These are phyloP conservation scores for Rhododendron simsii DNA, from an alignment of 148 eudicot genomes.

Conservation along the genomic window DNA sequence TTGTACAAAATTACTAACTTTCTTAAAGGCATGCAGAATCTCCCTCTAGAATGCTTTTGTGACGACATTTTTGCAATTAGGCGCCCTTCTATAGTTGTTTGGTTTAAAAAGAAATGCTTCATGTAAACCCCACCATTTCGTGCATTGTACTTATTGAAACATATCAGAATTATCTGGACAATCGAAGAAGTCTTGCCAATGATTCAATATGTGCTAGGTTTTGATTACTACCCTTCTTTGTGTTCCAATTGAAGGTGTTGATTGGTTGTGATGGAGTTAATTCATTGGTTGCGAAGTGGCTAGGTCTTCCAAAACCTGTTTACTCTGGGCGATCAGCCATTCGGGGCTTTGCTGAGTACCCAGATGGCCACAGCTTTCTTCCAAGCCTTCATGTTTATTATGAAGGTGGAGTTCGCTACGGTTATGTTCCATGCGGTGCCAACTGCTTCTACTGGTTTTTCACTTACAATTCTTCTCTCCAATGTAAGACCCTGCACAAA, in stretches of 20 bases:
- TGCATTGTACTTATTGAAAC: background rate
- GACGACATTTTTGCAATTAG: background rate
- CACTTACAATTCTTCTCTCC: slow-evolving; percentile 24
- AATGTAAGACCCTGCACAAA: slow-evolving; percentile 19
- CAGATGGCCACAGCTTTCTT: slow-evolving; percentile 32
- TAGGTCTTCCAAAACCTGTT: slow-evolving; percentile 34
- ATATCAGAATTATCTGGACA: background rate
- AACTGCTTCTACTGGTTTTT: slow-evolving; percentile 45
- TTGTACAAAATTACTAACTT: background rate
- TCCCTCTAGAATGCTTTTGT: background rate
- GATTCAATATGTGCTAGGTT: background rate
- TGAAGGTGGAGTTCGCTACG: slow-evolving; percentile 41
- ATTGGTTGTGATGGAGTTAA: slow-evolving; percentile 61
- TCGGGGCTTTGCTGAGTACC: slow-evolving; percentile 45
- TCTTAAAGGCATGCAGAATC: background rate
- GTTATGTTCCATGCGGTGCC: slow-evolving; percentile 39
- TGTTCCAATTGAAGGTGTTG: slow-evolving; percentile 26
- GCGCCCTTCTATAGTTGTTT: background rate
- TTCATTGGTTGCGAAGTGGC: slow-evolving; percentile 41
- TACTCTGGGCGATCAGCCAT: slow-evolving; percentile 28
- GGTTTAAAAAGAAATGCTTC: background rate
- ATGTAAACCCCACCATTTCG: background rate
- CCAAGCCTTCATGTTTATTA: slow-evolving; percentile 18
- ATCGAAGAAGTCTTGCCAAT: background rate
- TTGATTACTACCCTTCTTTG: background rate